Evolutionary conservation across 352 stramenopile genomes (phyloP).

Genomic region (Lagenidium giganteum): DNA sequence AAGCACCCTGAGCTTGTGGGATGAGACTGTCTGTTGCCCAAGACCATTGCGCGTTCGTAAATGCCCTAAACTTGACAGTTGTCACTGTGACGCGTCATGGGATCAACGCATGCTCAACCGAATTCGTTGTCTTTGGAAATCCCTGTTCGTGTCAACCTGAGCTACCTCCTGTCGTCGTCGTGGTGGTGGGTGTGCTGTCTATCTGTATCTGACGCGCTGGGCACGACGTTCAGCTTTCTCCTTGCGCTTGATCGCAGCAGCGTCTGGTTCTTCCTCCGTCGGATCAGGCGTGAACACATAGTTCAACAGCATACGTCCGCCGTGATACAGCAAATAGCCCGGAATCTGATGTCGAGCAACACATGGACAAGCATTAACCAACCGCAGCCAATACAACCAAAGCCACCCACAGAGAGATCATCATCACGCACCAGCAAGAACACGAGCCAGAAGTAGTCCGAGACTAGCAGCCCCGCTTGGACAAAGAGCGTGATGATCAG

Average conservation of each 20-base stretch:
- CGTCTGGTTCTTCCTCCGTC: slow-evolving; percentile 36
- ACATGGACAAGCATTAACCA: neutral
- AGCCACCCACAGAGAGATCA: neutral
- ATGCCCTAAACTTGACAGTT: too few relatives aligned
- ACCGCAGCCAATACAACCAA: neutral
- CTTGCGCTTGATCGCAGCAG: slow-evolving; percentile 41
- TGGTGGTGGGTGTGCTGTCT: too few relatives aligned
- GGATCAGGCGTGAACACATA: slow-evolving; percentile 62
- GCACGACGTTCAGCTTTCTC: slow-evolving; percentile 60
- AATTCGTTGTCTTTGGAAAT: too few relatives aligned
- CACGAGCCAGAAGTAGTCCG: slow-evolving; percentile 77
- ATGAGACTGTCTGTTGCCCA: too few relatives aligned
- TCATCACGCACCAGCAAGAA: slow-evolving; percentile 41
- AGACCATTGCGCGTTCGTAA: too few relatives aligned
- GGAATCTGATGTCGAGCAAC: too few relatives aligned
- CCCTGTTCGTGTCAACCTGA: too few relatives aligned
- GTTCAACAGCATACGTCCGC: slow-evolving; percentile 53
- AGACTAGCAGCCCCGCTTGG: slow-evolving; percentile 53
- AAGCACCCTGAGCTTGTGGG: too few relatives aligned
- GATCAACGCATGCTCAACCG: too few relatives aligned
- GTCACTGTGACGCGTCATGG: too few relatives aligned
- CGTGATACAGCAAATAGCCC: slow-evolving; percentile 64
- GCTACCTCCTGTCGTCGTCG: too few relatives aligned
- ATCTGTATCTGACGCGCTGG: too few relatives aligned
- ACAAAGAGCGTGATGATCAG: slow-evolving; percentile 68